Evolutionary conservation across 345 rosid genomes (phyloP), one percentile per base, ranked within the genome.

Genomic region (Rhodamnia argentea): DNA sequence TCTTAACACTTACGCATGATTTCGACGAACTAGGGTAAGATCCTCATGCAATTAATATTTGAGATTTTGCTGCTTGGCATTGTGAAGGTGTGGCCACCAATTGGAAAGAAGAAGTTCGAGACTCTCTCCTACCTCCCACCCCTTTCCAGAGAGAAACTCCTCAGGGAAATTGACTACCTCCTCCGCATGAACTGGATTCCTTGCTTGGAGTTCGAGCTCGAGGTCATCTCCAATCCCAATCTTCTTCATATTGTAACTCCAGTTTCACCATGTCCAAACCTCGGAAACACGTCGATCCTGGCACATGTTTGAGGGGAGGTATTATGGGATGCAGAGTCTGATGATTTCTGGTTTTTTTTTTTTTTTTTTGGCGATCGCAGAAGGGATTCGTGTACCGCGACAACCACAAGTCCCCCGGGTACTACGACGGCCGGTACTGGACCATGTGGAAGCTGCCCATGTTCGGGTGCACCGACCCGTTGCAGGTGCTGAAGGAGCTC

Each of bases 371-470:
- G 20, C 16, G 22, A 32, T 8, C 13, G 62, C 84, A 93, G 98
- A 76, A 60, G 50, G 95, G 94, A 12, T 4, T 44, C 42, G 91
- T 93, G 51, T 59, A 57, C 24, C 90, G 94, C 47, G 89, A 92
- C 86, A 74, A 94, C 56, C 90, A 93, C 87, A 82, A 86, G 70
- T 91, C 92, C 74, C 95, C 96, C 4, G 95, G 98, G 16, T 95
- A 94, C 88, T 95, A 94, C 70, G 96, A 94, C 62, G 92, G 96
- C 62, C 91, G 98, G 87, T 93, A 93, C 82, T 94, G 95, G 95
- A 95, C 98, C 27, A 85, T 94, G 42, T 95, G 98, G 96, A 94
- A 94, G 90, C 90, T 95, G 86, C 98, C 98, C 44, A 93, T 95
- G 96, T 95, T 91, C 83, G 96, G 95, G 9, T 94, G 96, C 95